Conservation (phyloP, 371 early-diverging fungal species). For the Blakeslea trispora region DNA sequence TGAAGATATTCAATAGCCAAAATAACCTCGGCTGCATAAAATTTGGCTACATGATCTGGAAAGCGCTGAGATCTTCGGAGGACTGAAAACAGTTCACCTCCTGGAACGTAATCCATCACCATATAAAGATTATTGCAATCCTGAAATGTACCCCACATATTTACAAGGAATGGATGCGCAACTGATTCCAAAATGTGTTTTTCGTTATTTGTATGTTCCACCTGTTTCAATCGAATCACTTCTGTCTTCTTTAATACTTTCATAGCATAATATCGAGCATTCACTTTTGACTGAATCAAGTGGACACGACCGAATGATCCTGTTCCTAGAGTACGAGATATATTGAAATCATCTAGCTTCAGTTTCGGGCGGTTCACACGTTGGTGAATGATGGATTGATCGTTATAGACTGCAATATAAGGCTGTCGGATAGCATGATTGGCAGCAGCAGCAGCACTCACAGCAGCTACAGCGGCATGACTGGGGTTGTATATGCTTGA, state of each 20-base stretch:
- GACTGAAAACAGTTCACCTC: constrained; percentile 90
- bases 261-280: constrained; percentile 85
- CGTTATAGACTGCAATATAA: constrained; percentile 9
- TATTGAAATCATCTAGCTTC: constrained; percentile 67
- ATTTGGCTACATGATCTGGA: constrained; percentile 81
- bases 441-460: neutral
- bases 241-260: constrained; percentile 93
- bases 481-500: neutral
- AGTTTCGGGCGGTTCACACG: constrained; percentile 54
- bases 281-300: constrained; percentile 87
- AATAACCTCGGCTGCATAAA: constrained; percentile 68
- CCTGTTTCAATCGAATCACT: constrained; percentile 92
- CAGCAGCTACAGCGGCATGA: neutral
- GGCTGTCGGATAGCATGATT: constrained; percentile 1
- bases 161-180: constrained; percentile 94
- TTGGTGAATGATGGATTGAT: constrained; percentile 20
- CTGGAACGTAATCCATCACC: constrained; percentile 90
- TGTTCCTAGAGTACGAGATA: constrained; percentile 89
- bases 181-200: constrained; percentile 88
- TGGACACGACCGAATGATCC: constrained; percentile 98
- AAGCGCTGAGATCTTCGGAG: constrained; percentile 73
- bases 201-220: constrained; percentile 96
- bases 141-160: constrained; percentile 85
- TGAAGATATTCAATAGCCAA: constrained; percentile 85
- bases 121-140: constrained; percentile 82